phyloP scores from a whole-genome alignment of 495 filamentous ascomycete species.

The Oleoguttula mirabilis region DNA sequence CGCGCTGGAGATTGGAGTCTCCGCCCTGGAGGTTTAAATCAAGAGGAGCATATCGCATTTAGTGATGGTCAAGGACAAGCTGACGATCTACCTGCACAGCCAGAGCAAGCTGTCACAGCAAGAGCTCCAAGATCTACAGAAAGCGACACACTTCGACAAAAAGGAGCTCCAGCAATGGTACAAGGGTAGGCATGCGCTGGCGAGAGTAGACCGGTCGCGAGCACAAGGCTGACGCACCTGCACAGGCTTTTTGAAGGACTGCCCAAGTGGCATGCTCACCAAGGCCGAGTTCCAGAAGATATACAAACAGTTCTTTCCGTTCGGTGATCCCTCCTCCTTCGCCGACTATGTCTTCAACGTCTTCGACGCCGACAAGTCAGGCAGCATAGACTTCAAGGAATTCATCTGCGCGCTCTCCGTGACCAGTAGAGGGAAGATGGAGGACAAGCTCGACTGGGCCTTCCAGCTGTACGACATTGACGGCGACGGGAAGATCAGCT shows the following conservation, averaged over 20 bases:
- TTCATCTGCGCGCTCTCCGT: constrained; percentile 98
- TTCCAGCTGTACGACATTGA: constrained; percentile 99
- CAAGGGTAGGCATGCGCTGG: constrained; percentile 53
- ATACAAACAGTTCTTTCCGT: constrained; percentile 98
- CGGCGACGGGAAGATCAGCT: constrained; percentile 95
- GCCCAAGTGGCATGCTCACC: constrained; percentile 87
- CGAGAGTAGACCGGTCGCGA: neutral
- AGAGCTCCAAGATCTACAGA: constrained; percentile 88
- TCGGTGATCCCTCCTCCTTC: constrained; percentile 91
- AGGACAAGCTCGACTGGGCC: constrained; percentile 98
- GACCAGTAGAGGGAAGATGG: constrained; percentile 93
- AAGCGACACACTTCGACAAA: constrained; percentile 97
- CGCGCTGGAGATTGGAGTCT: constrained; percentile 9
- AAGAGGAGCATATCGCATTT: constrained; percentile 6
- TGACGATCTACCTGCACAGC: constrained; percentile 21
- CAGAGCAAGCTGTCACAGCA: constrained; percentile 78
- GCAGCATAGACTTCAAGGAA: constrained; percentile 98
- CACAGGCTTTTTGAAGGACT: constrained; percentile 93
- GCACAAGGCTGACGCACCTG: neutral
- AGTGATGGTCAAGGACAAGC: constrained; percentile 9
- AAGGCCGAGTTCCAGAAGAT: constrained; percentile 99
- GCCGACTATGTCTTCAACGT: constrained; percentile 99
- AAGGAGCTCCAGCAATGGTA: constrained; percentile 99
- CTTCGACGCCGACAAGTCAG: constrained; percentile 93
- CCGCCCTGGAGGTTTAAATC: constrained; percentile 9